phyloP scores from a whole-genome alignment of 2,329 filamentous ascomycete genomes.

The Ascochyta viciae-villosae region DNA sequence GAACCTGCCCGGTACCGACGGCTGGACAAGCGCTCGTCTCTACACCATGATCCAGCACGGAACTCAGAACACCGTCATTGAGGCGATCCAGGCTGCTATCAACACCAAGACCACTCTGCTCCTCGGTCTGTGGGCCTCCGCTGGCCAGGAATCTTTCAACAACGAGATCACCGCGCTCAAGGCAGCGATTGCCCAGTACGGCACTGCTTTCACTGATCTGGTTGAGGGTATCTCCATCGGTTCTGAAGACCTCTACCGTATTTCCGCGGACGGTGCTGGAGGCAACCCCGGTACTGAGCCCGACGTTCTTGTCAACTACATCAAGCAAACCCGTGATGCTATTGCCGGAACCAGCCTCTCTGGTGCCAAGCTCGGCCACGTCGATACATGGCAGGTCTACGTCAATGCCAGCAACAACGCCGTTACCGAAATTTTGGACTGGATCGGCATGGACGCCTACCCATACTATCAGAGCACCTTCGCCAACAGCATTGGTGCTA shows the following conservation, averaged over 20 bases:
- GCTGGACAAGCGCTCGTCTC: slow-evolving; percentile 70
- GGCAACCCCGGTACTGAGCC: slow-evolving; percentile 69
- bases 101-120: slow-evolving; percentile 78
- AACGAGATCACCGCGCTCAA: slow-evolving; percentile 79
- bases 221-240: slow-evolving; percentile 87
- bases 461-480: slow-evolving; percentile 78
- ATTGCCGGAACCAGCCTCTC: slow-evolving; percentile 69
- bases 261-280: slow-evolving; percentile 71
- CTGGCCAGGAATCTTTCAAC: slow-evolving; percentile 65
- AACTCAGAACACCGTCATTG: slow-evolving; percentile 69
- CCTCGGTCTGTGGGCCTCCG: slow-evolving; percentile 84
- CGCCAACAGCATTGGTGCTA: slow-evolving; percentile 64
- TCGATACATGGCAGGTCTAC: slow-evolving; percentile 77
- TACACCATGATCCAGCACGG: slow-evolving; percentile 78
- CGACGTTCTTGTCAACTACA: slow-evolving; percentile 70
- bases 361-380: slow-evolving; percentile 73
- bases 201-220: slow-evolving; percentile 67
- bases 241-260: slow-evolving; percentile 73
- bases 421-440: slow-evolving; percentile 75
- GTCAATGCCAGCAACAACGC: slow-evolving; percentile 74
- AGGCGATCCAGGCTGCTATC: slow-evolving; percentile 81
- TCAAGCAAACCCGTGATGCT: slow-evolving; percentile 69
- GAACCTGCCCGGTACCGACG: slow-evolving; percentile 67
- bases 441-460: slow-evolving; percentile 84
- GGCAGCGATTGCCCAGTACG: slow-evolving; percentile 73